Evolutionary conservation across 1,139 yeast genomes (phyloP), one percentile per base, ranked within the genome.

Genomic region (Casaregolazyma suthepensis): DNA sequence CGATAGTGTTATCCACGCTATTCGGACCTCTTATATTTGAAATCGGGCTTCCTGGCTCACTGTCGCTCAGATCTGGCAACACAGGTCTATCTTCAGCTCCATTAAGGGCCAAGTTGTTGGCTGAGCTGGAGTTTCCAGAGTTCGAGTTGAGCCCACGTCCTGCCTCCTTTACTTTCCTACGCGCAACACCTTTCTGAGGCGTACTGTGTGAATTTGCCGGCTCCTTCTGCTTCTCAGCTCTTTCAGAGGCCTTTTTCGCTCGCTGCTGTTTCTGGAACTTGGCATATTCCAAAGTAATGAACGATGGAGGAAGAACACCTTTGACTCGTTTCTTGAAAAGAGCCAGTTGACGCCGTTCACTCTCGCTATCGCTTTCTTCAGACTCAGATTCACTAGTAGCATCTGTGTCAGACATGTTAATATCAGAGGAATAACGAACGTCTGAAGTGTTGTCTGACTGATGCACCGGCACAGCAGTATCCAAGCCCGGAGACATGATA

Each of bases 281-380:
- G 12, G 55, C 56, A 29, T 57, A 57, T n/a, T 57, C 58, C 12
- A 57, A 22, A 19, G 60, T 57, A 15, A 57, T 54, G 35, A 56
- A 57, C 2, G 60, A 57, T 1, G 60, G 60, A 2, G 60, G 60
- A 7, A 57, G 51, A 17, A 57, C 55, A 3, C 60, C 60, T 37
- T 57, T 44, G 1, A 55, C 54, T 26, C 52, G 44, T 43, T 54
- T 55, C 45, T 52, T 49, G 31, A 56, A 45, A 12, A 57, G 43
- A 6, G 42, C 43, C 31, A 38, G 22, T 12, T 19, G 10, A 13
- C 22, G 42, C 23, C 50, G n/a, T 22, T 35, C 54, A 23, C 18
- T 19, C 12, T 46, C 54, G 19, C 42, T 44, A 15, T 48, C 49
- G 13, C 42, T 35, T 3, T 22, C 43, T 3, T 43, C 29, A 13